Percentiles rank a stretch among this genome's conserved stretches.
Conservation (phyloP, 441 rosid genomes). For the Gossypium trilobum region DNA sequence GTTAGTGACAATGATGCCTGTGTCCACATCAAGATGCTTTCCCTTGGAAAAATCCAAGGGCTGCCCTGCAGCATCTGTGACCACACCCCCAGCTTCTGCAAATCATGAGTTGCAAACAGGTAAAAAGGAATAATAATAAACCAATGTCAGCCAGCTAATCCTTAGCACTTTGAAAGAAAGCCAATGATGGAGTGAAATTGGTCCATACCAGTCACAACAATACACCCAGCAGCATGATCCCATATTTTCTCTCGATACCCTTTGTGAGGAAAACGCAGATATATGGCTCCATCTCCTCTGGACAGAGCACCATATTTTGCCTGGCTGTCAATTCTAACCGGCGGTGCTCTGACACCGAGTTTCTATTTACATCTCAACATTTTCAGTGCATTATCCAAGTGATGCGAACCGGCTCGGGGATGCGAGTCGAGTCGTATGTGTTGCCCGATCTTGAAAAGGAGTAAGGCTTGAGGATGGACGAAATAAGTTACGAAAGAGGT, state of each 20-base stretch:
- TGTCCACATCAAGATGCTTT: constrained; percentile 54
- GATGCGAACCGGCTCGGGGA: too few relatives aligned
- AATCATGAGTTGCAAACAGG: constrained; percentile 4
- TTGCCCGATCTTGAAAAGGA: too few relatives aligned
- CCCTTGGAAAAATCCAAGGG: constrained; percentile 77
- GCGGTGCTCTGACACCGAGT: constrained; percentile 81
- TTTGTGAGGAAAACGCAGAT: constrained; percentile 68
- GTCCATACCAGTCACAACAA: constrained; percentile 68
- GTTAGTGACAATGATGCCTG: constrained; percentile 75
- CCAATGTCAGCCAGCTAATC: neutral
- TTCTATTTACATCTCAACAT: constrained; percentile 37
- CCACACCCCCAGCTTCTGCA: constrained; percentile 93
- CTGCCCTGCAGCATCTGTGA: constrained; percentile 60
- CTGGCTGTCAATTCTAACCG: constrained; percentile 90
- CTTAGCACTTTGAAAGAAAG: neutral
- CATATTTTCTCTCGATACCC: constrained; percentile 83
- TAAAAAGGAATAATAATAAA: neutral
- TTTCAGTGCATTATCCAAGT: neutral
- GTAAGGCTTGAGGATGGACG: too few relatives aligned
- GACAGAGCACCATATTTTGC: constrained; percentile 86
- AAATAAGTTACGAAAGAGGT: too few relatives aligned
- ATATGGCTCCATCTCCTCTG: constrained; percentile 84
- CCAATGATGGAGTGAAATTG: neutral
- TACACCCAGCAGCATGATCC: constrained; percentile 94
- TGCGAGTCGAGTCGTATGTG: too few relatives aligned